Conservation (phyloP, 208 protist species). For the Leishmania tarentolae region DNA sequence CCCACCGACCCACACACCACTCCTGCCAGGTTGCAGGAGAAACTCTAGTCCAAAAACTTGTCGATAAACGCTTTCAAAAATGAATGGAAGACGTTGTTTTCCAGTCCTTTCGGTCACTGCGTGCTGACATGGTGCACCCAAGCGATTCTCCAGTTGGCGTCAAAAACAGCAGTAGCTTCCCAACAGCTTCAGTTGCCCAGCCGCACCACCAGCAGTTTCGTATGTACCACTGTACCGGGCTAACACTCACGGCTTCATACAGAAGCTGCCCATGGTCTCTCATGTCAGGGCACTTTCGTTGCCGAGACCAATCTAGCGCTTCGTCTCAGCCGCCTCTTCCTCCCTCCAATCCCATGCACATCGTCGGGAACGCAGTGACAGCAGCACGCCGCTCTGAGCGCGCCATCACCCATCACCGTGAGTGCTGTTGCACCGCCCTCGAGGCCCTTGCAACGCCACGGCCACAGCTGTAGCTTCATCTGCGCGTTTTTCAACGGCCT, state of each 20-base stretch:
- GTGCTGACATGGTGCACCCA: not conserved
- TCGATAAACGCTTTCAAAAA: not conserved
- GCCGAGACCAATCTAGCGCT: not conserved
- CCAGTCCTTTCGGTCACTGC: not conserved
- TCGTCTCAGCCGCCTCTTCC: not conserved
- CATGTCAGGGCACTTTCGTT: not conserved
- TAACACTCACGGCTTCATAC: slow-evolving; percentile 12
- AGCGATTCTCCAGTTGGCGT: not conserved
- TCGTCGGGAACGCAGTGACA: not conserved
- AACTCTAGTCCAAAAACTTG: not conserved
- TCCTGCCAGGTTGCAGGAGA: not conserved
- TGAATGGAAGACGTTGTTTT: not conserved
- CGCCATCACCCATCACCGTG: not conserved
- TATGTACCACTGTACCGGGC: slow-evolving; percentile 24
- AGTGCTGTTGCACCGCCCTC: not conserved
- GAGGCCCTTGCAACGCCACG: not conserved
- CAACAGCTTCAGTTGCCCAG: not conserved
- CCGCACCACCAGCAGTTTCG: slow-evolving; percentile 1
- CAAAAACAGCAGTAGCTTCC: not conserved
- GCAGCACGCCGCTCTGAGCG: not conserved
- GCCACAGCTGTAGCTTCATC: not conserved
- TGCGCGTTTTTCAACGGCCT: not conserved
- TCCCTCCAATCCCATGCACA: not conserved
- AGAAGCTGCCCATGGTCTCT: slow-evolving; percentile 3
- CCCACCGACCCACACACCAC: not conserved